Conservation (phyloP, 2,329 filamentous ascomycete species). For the Metarhizium rileyi region DNA sequence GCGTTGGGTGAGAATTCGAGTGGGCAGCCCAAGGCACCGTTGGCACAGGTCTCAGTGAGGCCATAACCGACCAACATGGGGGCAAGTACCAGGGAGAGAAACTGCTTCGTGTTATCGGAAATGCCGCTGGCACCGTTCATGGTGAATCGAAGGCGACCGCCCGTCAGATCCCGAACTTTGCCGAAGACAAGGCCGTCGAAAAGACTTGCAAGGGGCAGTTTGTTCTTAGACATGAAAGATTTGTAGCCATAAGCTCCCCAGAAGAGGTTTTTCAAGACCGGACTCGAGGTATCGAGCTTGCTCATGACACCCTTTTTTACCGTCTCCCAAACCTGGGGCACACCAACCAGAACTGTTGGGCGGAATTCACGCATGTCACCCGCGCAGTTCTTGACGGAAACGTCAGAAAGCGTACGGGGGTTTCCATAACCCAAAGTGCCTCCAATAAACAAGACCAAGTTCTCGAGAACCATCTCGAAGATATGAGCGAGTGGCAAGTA, state of each 20-base stretch:
- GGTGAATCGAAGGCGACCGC: slow-evolving; percentile 77
- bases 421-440: slow-evolving; percentile 90
- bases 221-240: slow-evolving; percentile 44
- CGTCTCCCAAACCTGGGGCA: slow-evolving; percentile 94
- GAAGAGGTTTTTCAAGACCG: slow-evolving; percentile 70
- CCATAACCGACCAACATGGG: slow-evolving; percentile 95
- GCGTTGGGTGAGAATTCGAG: slow-evolving; percentile 70
- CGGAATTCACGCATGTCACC: slow-evolving; percentile 90
- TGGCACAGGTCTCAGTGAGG: slow-evolving; percentile 84
- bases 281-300: slow-evolving; percentile 63
- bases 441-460: slow-evolving; percentile 79
- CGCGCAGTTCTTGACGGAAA: slow-evolving; percentile 77
- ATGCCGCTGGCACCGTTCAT: slow-evolving; percentile 93
- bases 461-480: slow-evolving; percentile 93
- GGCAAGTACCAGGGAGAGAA: slow-evolving; percentile 84
- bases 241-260: slow-evolving; percentile 54
- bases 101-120: slow-evolving; percentile 75
- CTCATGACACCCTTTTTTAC: slow-evolving; percentile 87
- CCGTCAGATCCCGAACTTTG: slow-evolving; percentile 83
- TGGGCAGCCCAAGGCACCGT: slow-evolving; percentile 74
- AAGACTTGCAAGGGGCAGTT: slow-evolving; percentile 55
- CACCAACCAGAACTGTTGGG: slow-evolving; percentile 85
- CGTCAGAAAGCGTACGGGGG: slow-evolving; percentile 77
- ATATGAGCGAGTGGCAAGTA: slow-evolving; percentile 95
- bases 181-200: slow-evolving; percentile 83